Base-by-base conservation (phyloP, 1,284 basidiomycete genomes). In the Tylopilus sp. region DNA sequence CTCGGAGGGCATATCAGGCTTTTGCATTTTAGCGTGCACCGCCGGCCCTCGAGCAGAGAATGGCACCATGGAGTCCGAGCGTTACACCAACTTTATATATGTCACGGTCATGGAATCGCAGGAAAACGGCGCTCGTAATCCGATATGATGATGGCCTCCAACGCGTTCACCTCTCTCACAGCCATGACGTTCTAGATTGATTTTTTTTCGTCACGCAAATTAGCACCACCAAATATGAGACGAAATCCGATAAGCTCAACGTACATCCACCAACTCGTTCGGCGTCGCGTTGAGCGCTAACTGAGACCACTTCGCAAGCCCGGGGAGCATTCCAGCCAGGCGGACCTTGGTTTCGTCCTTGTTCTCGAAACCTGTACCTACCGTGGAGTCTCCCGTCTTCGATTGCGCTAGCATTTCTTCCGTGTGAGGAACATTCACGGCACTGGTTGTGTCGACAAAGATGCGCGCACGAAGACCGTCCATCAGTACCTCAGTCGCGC, bases 191-290 rank as follows among this genome's bases (percentile, higher is more conserved):
- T 70, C 74, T 75, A 46, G 6, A 18, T 26, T 33, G 7, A 33
- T 26, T 26, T 28, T 28, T 30, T 12, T 30, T 30, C 29, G 13
- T 23, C 21, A 16, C 28, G 28, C 11, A 18, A 8, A 13, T 46
- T 7, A 51, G 46, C 36, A 44, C 13, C 8, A 10, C 13, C 10
- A 29, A 18, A 2, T 18, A 4, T 7, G 2, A 48, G 13, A 47
- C 12, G 15, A 35, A 3, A 28, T 33, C n/a, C 19, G 8, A 48
- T 11, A 21, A 8, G 7, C 49, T 23, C 42, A 29, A 68, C 87
- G 65, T 65, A 90, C 89, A 69, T 94, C 90, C 23, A 92, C 79
- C 58, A 92, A 74, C 66, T 89, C 87, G 67, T 92, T 94, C 19
- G 91, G 89, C 39, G 88, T 66, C 9, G 79, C 80, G 48, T 84